Base-by-base conservation (phyloP, 2,329 filamentous ascomycete genomes). In the Neurospora sp. region DNA sequence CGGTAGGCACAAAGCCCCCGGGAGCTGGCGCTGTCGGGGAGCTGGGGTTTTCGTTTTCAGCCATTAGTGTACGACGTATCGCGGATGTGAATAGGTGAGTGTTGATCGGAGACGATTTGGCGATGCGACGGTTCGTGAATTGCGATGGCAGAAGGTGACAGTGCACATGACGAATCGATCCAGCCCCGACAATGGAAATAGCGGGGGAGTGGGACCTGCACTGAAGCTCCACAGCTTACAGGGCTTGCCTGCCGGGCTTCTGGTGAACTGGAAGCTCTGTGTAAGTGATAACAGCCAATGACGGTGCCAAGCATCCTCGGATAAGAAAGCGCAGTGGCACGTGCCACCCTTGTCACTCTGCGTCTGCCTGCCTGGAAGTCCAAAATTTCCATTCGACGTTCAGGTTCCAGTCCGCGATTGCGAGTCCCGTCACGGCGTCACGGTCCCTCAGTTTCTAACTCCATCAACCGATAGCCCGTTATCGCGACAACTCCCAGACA, bases 1-100 rank as follows among this genome's bases (percentile, higher is more conserved):
- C 6, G 1, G 76, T 75, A 0, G 80, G 81, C n/a, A 88, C 67
- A 74, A 89, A 89, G 41, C 86, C 87, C 2, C 86, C 86, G 0
- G 83, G 78, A 1, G 77, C 77, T 15, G 38, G 36, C 52, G 38
- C 66, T 6, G 52, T 41, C 8, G 33, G 23, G 12, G 36, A 28
- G 0, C 68, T 57, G 6, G 67, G 28, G 33, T 69, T 67, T 8
- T 73, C 62, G 19, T 67, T 67, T 19, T 76, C 74, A 71, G 74
- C 74, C 78, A 79, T 79, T 70, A 62, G 74, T 69, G 65, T 52
- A 65, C 43, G 33, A 17, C 43, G 39, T 8, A 11, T 66, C 28
- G 28, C 28, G 28, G 28, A 28, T 28, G 28, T 3, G 28, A 28
- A 28, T 28, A 28, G 28, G 28, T 28, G 28, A 28, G 6, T 33